Evolutionary conservation across 768 basidiomycete species (phyloP).

Genomic region (Leccinum ochraceum): DNA sequence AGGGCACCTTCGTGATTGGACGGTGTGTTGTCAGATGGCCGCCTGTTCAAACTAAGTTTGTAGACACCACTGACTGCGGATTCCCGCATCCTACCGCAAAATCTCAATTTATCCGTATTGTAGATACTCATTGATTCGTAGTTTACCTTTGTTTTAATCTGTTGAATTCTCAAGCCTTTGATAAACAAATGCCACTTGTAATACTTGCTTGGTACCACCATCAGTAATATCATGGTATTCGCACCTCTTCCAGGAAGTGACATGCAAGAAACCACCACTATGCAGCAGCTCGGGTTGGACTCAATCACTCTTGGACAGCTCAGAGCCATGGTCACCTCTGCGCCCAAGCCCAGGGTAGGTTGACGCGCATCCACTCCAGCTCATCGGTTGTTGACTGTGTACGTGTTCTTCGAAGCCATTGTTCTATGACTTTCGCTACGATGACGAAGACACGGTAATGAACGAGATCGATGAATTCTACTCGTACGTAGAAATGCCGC

Average conservation of each 20-base stretch:
- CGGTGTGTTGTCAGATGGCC: background rate
- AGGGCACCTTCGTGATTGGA: conserved; percentile 10
- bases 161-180: conserved; percentile 29
- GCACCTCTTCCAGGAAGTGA: conserved; percentile 30
- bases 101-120: background rate
- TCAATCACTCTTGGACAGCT: conserved; percentile 83
- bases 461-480: conserved; percentile 98
- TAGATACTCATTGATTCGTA: background rate
- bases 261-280: conserved; percentile 32
- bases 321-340: conserved; percentile 67
- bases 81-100: background rate
- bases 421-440: conserved; percentile 89
- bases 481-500: conserved; percentile 93
- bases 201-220: background rate
- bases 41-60: conserved; percentile 10
- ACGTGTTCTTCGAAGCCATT: conserved; percentile 59
- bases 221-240: conserved; percentile 35
- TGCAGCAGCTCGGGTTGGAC: conserved; percentile 52
- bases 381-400: conserved; percentile 20
- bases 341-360: conserved; percentile 74
- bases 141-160: conserved; percentile 23
- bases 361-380: conserved; percentile 9
- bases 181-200: conserved; percentile 20
- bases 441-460: conserved; percentile 95
- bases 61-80: conserved; percentile 5